phyloP scores from a whole-genome alignment of 805 yeast species.

The Jamesozyma gamospora region DNA sequence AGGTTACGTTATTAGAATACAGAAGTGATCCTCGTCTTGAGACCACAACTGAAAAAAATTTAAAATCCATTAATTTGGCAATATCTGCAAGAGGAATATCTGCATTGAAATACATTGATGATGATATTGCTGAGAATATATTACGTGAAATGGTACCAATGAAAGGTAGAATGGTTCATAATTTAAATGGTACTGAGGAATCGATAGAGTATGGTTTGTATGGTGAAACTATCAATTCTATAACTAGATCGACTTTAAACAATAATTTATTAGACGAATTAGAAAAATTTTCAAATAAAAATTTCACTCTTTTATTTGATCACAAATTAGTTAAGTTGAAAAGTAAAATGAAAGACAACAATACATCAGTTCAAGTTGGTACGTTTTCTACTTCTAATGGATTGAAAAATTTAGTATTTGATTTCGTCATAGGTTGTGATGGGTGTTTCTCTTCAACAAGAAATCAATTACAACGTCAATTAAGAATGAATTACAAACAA shows the following conservation, averaged over 20 bases:
- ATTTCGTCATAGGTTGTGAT: constrained; percentile 73
- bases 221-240: constrained; percentile 79
- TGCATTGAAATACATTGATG: constrained; percentile 56
- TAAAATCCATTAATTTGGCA: constrained; percentile 76
- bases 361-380: constrained; percentile 10
- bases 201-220: constrained; percentile 69
- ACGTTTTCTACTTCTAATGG: constrained; percentile 14
- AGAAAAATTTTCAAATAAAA: constrained; percentile 31
- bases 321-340: constrained; percentile 44
- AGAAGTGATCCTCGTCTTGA: constrained; percentile 54
- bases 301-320: constrained; percentile 31
- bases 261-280: constrained; percentile 54
- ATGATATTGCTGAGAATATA: constrained; percentile 45
- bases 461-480: constrained; percentile 51
- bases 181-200: constrained; percentile 47
- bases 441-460: constrained; percentile 75
- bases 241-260: constrained; percentile 67
- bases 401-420: constrained; percentile 28
- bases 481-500: constrained; percentile 62
- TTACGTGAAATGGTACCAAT: constrained; percentile 64
- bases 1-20: constrained; percentile 63
- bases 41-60: constrained; percentile 29
- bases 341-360: constrained; percentile 14
- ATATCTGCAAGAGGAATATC: constrained; percentile 76
- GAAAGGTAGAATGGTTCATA: constrained; percentile 87